Evolutionary conservation across 768 basidiomycete species (phyloP), one percentile per base, ranked within the genome.

Genomic region (Mycena vitilis): DNA sequence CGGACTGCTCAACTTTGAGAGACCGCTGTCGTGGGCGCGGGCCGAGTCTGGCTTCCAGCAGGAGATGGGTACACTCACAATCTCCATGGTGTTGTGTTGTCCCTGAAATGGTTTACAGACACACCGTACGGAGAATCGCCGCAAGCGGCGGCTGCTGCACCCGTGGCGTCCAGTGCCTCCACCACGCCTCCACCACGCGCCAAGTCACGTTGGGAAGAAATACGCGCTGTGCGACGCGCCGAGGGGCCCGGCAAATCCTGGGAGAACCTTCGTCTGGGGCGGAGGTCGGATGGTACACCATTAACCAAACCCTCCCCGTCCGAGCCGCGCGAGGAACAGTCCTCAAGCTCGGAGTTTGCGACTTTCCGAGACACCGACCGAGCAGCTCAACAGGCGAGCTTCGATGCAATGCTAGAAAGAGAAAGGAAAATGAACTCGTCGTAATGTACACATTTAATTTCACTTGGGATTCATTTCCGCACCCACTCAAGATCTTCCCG

Each of bases 201-300:
- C 2, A 63, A 54, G 54, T 71, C 70, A 37, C 66, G 70, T 5
- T 71, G 70, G 70, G 70, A 71, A 5, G 70, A 71, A 55, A 64
- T 71, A 51, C 70, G 70, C 49, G 63, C 66, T 7, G 55, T 45
- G n/a, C 70, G 70, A 49, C 52, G 45, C 60, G 42, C 11, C 25
- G 64, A 65, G 10, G 66, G 55, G 25, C 54, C 58, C 12, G 22
- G 53, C 13, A 69, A 66, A 37, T 49, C 67, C 22, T 72, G 71
- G 71, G 71, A 72, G 44, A 69, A 69, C 42, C 65, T 71, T 48
- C 70, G 70, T 13, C 58, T 54, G 11, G 70, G 70, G 6, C 66
- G 66, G 36, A 54, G 59, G 20, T 57, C 70, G 23, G 66, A 68
- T 38, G 70, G 66, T 45, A 52, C 66, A 20, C 38, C 62, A 15